These are phyloP conservation scores for Ilyonectria robusta DNA, from an alignment of 2,329 filamentous ascomycete species.

Conservation along the genomic window DNA sequence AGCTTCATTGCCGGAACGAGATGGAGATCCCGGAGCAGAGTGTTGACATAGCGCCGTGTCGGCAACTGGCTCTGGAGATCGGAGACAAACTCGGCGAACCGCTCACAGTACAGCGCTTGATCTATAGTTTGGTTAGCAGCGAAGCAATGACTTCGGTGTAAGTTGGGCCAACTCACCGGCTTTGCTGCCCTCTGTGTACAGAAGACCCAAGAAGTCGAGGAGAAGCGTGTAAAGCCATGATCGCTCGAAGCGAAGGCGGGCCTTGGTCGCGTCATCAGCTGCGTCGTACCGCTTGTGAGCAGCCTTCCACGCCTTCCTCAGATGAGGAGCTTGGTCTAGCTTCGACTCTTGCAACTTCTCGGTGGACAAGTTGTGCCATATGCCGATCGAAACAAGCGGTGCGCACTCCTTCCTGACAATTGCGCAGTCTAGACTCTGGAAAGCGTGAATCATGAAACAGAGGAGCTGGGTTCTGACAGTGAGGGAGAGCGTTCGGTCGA, in stretches of 20 bases:
- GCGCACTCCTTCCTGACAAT: constrained; percentile 97
- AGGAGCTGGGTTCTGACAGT: constrained; percentile 86
- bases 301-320: constrained; percentile 93
- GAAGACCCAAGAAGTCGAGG: constrained; percentile 82
- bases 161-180: constrained; percentile 55
- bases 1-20: constrained; percentile 82
- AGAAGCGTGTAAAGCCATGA: constrained; percentile 93
- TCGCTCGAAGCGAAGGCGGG: constrained; percentile 88
- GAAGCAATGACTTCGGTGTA: not conserved
- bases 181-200: constrained; percentile 72
- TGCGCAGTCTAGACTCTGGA: constrained; percentile 91
- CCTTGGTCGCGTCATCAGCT: constrained; percentile 84
- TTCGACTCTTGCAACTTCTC: constrained; percentile 81
- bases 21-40: constrained; percentile 88
- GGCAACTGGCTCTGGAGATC: constrained; percentile 95
- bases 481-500: constrained; percentile 77
- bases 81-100: constrained; percentile 91
- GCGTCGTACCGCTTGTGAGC: constrained; percentile 88
- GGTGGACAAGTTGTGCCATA: constrained; percentile 93
- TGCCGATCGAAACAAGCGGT: constrained; percentile 91
- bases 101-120: constrained; percentile 86
- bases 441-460: constrained; percentile 90
- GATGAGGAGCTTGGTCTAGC: constrained; percentile 79
- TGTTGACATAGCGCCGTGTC: constrained; percentile 93
- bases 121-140: constrained; percentile 59